Evolutionary conservation across 2,329 filamentous ascomycete species (phyloP).

Genomic region (Colletotrichum spinosum): DNA sequence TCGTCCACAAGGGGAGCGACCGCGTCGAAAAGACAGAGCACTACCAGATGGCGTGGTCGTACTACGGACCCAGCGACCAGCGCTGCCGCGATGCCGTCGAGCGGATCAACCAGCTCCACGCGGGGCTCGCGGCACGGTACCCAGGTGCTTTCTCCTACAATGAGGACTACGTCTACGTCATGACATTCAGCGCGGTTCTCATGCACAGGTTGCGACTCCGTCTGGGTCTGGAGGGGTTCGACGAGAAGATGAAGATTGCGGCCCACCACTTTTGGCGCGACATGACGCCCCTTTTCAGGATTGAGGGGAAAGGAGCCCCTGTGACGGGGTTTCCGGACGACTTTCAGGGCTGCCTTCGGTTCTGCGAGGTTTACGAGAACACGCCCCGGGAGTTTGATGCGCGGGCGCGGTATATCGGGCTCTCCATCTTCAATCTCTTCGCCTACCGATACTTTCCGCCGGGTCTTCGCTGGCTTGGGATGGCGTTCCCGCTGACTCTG

Average conservation of each 20-base stretch:
- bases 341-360: slow-evolving; percentile 11
- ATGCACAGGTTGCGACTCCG: slow-evolving; percentile 12
- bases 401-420: neutral
- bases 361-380: slow-evolving; percentile 14
- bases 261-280: slow-evolving; percentile 12
- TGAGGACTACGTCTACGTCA: slow-evolving; percentile 20
- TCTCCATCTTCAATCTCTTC: slow-evolving; percentile 12
- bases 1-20: slow-evolving; percentile 1
- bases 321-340: slow-evolving; percentile 1
- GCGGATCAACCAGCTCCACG: slow-evolving; percentile 11
- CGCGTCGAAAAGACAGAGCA: slow-evolving; percentile 11
- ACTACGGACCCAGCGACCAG: slow-evolving; percentile 16
- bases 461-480: slow-evolving; percentile 7
- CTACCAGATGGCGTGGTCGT: slow-evolving; percentile 19
- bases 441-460: slow-evolving; percentile 16
- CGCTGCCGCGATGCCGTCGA: slow-evolving; percentile 1
- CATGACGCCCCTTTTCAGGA: slow-evolving; percentile 9
- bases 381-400: neutral
- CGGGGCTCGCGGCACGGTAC: neutral
- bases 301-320: neutral
- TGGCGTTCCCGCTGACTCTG: neutral
- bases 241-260: neutral
- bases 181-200: slow-evolving; percentile 1
- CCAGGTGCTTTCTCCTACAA: slow-evolving; percentile 8
- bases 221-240: neutral